These are phyloP conservation scores for Ramichloridium luteum DNA, from an alignment of 2,329 filamentous ascomycete species.

Conservation along the genomic window DNA sequence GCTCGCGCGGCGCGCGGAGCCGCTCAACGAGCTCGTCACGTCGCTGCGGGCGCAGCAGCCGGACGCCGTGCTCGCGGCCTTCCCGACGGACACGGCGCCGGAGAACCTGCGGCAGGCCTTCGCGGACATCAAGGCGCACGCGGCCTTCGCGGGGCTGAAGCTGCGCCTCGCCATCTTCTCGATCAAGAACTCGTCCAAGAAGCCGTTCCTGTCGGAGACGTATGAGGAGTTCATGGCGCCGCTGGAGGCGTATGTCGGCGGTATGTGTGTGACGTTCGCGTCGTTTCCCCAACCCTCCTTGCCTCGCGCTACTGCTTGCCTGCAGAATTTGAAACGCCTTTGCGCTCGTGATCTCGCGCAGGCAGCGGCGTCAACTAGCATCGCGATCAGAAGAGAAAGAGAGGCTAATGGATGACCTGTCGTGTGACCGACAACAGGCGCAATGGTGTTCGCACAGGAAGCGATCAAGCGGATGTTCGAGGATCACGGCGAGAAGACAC, in stretches of 20 bases:
- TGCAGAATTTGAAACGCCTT: too few relatives aligned
- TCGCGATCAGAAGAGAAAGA: too few relatives aligned
- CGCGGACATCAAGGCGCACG: slow-evolving; percentile 35
- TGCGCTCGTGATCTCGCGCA: too few relatives aligned
- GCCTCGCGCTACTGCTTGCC: too few relatives aligned
- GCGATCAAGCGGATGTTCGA: slow-evolving; percentile 39
- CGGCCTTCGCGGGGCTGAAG: slow-evolving; percentile 38
- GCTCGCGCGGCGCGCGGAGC: slow-evolving; percentile 38
- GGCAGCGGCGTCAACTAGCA: too few relatives aligned
- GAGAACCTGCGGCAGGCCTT: slow-evolving; percentile 38
- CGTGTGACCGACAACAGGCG: slow-evolving; percentile 26
- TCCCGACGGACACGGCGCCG: slow-evolving; percentile 39
- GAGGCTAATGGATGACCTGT: too few relatives aligned
- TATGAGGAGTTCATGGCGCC: slow-evolving; percentile 37
- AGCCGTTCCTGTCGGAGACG: slow-evolving; percentile 44
- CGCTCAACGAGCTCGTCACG: slow-evolving; percentile 32
- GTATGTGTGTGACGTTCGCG: too few relatives aligned
- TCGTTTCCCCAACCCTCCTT: too few relatives aligned
- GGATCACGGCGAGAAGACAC: slow-evolving; percentile 37
- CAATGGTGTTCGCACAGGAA: slow-evolving; percentile 45
- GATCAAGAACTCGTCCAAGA: slow-evolving; percentile 44
- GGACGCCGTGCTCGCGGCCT: slow-evolving; percentile 38
- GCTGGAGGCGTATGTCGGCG: slow-evolving; percentile 42
- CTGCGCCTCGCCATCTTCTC: slow-evolving; percentile 41
- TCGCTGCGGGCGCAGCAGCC: slow-evolving; percentile 31